Evolutionary conservation across 768 basidiomycete species (phyloP), one percentile per base, ranked within the genome.

Genomic region (Ramaria rubella): DNA sequence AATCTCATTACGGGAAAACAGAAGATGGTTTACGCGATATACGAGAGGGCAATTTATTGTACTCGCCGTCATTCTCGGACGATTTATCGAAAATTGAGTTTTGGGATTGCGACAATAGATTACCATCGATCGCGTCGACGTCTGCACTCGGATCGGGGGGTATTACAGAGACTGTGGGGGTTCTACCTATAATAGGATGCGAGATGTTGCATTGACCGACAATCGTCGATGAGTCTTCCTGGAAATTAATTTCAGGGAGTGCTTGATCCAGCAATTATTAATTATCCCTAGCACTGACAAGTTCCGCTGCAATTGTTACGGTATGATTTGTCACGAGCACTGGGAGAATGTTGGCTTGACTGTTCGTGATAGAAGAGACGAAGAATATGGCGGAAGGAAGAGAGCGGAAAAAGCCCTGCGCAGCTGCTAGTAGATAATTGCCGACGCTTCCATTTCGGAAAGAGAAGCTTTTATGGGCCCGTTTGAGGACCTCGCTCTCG

Each of bases 161-260:
- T 12, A 38, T 26, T 43, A 44, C n/a, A 26, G 24, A 48, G 15
- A 15, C 29, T 49, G 68, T 43, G 24, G 60, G 52, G 26, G 65
- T 68, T 31, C n/a, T 17, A 33, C 26, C 26, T 69, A 58, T 6
- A 36, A 87, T 79, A 4, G 93, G 93, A 68, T 95, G 93, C 2
- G 92, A 94, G 61, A 95, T 94, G 64, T 92, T 87, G 67, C 92
- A 95, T 70, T 96, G 94, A 15, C 94, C 94, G 40, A 94, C 83
- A 42, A 97, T 80, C 49, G 77, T 81, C 27, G 67, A 71, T 45
- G 29, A 33, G 19, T 56, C 27, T 21, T 48, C 45, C 55, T 56
- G 33, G 48, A 45, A 29, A n/a, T 19, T 27, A 30, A 48, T 15
- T n/a, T 51, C 17, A 15, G 49, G 19, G 19, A 51, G 34, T 15